A percentile compares a stretch with the other conserved stretches of the same genome.
phyloP scores from a whole-genome alignment of 2,329 filamentous ascomycete genomes.

The Hypoxylon sp. region DNA sequence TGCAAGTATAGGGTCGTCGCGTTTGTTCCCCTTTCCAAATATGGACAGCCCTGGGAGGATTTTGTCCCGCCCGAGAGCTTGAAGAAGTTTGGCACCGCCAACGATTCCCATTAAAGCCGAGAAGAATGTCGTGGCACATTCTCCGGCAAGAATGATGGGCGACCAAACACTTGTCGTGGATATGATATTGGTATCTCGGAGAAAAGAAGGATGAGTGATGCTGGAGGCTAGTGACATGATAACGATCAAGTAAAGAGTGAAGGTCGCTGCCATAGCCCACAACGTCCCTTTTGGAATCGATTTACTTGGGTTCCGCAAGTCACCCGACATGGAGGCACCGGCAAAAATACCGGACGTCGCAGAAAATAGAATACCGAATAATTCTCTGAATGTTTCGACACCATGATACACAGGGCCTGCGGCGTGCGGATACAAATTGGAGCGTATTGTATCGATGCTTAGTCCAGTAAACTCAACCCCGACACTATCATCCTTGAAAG shows the following conservation, averaged over 20 bases:
- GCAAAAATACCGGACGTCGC: slow-evolving; percentile 70
- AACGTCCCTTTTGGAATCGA: slow-evolving; percentile 88
- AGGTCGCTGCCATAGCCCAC: slow-evolving; percentile 80
- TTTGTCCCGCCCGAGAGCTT: slow-evolving; percentile 83
- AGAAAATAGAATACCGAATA: slow-evolving; percentile 90
- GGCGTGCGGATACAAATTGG: slow-evolving; percentile 80
- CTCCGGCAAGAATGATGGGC: slow-evolving; percentile 80
- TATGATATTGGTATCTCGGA: slow-evolving; percentile 82
- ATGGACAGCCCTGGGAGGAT: slow-evolving; percentile 80
- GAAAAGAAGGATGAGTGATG: slow-evolving; percentile 79
- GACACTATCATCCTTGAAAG: slow-evolving; percentile 72
- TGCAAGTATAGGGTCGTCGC: slow-evolving; percentile 78
- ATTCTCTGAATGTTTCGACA: slow-evolving; percentile 78
- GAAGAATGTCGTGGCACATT: slow-evolving; percentile 86
- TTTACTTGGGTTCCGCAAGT: slow-evolving; percentile 84
- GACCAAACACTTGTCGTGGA: slow-evolving; percentile 84
- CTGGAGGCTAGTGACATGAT: slow-evolving; percentile 83
- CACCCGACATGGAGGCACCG: slow-evolving; percentile 91
- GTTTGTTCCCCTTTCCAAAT: slow-evolving; percentile 79
- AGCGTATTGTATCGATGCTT: slow-evolving; percentile 75
- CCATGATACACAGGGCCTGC: slow-evolving; percentile 72
- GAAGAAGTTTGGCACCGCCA: slow-evolving; percentile 84
- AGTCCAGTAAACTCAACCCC: slow-evolving; percentile 83
- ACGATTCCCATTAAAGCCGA: slow-evolving; percentile 90
- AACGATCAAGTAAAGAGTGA: slow-evolving; percentile 80